Conservation (phyloP, 2,329 filamentous ascomycete genomes). For the Rugonectria rugulosa region DNA sequence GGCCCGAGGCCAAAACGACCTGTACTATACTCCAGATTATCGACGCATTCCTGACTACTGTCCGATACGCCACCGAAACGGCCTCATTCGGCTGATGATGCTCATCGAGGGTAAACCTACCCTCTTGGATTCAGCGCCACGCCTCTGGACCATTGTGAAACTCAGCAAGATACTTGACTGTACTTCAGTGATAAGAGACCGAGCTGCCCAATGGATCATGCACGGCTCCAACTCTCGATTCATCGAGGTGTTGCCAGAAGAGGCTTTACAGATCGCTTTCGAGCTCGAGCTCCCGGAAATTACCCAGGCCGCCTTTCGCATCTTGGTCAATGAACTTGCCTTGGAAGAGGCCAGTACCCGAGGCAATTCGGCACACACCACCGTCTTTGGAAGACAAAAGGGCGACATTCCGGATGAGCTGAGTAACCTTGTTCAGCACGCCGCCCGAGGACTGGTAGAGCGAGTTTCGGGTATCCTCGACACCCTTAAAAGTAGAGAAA, state of each 20-base stretch:
- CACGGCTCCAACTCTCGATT: conserved; percentile 62
- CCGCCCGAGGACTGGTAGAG: conserved; percentile 59
- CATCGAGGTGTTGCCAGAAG: conserved; percentile 70
- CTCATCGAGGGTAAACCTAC: conserved; percentile 63
- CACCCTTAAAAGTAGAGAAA: conserved; percentile 44
- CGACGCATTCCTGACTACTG: conserved; percentile 66
- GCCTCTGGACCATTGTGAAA: conserved; percentile 72
- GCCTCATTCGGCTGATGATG: conserved; percentile 69
- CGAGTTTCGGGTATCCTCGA: conserved; percentile 46
- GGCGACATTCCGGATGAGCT: conserved; percentile 61
- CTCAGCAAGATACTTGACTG: conserved; percentile 68
- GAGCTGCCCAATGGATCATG: conserved; percentile 66
- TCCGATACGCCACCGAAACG: conserved; percentile 66
- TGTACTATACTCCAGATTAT: conserved; percentile 39
- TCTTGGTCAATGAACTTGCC: conserved; percentile 70
- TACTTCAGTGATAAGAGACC: conserved; percentile 52
- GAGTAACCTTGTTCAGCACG: conserved; percentile 65
- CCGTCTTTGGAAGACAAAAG: conserved; percentile 55
- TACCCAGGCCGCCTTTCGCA: conserved; percentile 60
- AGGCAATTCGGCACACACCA: conserved; percentile 32
- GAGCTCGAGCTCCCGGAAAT: conserved; percentile 52
- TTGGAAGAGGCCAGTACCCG: conserved; percentile 49
- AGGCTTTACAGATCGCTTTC: conserved; percentile 64
- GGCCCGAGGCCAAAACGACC: conserved; percentile 23
- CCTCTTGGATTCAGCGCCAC: conserved; percentile 68